Percentiles rank a stretch among this genome's conserved stretches.
These are phyloP conservation scores for Dimargaris verticillata DNA, from an alignment of 192 early-diverging fungal species.

Conservation along the genomic window DNA sequence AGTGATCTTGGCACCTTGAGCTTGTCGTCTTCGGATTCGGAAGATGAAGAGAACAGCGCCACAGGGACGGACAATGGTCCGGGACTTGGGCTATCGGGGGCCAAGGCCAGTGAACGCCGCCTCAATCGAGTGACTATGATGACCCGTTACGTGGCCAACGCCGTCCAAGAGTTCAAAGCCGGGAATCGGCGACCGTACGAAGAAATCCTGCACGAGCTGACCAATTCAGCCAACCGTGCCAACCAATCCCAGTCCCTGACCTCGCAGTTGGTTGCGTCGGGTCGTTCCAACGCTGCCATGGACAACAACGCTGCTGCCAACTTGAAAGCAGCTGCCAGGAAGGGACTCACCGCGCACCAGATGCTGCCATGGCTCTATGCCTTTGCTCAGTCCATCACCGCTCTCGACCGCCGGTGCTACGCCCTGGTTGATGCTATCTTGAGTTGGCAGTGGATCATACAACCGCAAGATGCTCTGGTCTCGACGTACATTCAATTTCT, in stretches of 20 bases:
- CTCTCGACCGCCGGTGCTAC: conserved; percentile 25
- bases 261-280: background rate
- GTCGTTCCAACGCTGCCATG: background rate
- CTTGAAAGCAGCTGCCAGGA: no score
- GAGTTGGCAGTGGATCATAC: conserved; percentile 35
- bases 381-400: background rate
- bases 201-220: conserved; percentile 6
- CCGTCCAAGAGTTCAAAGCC: background rate
- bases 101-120: no score
- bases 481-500: conserved; percentile 40
- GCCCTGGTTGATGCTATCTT: conserved; percentile 41
- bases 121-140: background rate
- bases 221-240: background rate
- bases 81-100: no score
- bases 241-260: background rate
- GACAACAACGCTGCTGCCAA: no score
- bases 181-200: background rate
- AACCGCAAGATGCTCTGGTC: conserved; percentile 30
- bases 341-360: background rate
- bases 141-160: conserved; percentile 2
- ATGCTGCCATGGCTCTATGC: conserved; percentile 3
- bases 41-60: background rate
- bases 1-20: no score
- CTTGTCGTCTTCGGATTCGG: background rate
- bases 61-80: background rate